Percentiles rank a stretch among this genome's conserved stretches.
Conservation (phyloP, 352 stramenopile genomes). For the Peronosclerospora sorghi region DNA sequence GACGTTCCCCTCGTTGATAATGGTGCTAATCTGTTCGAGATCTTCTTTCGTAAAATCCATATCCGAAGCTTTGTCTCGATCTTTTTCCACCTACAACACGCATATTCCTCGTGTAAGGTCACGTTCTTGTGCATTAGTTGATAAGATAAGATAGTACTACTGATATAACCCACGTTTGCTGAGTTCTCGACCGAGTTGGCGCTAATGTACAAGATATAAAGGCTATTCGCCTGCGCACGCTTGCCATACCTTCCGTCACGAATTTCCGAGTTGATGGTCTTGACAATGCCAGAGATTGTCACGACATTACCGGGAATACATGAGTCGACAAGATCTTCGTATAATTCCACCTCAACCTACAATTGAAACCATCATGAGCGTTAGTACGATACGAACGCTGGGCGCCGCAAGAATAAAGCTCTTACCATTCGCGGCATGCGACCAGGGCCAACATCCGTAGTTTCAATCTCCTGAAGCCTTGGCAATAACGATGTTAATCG, state of each 20-base stretch:
- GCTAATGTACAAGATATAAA: slow-evolving; percentile 92
- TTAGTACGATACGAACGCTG: too few relatives aligned
- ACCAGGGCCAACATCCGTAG: slow-evolving; percentile 76
- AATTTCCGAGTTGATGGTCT: slow-evolving; percentile 91
- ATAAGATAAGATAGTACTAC: too few relatives aligned
- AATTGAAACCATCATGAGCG: too few relatives aligned
- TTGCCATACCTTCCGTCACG: slow-evolving; percentile 83
- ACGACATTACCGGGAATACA: slow-evolving; percentile 94
- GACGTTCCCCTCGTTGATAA: slow-evolving; percentile 80
- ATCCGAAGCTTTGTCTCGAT: slow-evolving; percentile 44
- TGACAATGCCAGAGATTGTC: slow-evolving; percentile 88
- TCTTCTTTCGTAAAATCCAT: slow-evolving; percentile 86
- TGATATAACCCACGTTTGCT: slow-evolving; percentile 30
- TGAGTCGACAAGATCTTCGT: slow-evolving; percentile 89
- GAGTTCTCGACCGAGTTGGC: slow-evolving; percentile 85
- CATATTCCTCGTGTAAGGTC: too few relatives aligned
- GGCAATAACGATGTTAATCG: slow-evolving; percentile 8
- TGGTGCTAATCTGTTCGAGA: slow-evolving; percentile 83
- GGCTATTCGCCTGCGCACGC: slow-evolving; percentile 82
- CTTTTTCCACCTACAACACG: slow-evolving; percentile 16
- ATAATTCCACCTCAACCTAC: slow-evolving; percentile 83
- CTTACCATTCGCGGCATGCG: slow-evolving; percentile 77
- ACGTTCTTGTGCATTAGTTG: too few relatives aligned
- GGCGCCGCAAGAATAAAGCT: too few relatives aligned
- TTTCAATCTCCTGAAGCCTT: slow-evolving; percentile 87